These are phyloP conservation scores for Chlorella sp. DNA, from an alignment of 139 green algal genomes.

Conservation along the genomic window DNA sequence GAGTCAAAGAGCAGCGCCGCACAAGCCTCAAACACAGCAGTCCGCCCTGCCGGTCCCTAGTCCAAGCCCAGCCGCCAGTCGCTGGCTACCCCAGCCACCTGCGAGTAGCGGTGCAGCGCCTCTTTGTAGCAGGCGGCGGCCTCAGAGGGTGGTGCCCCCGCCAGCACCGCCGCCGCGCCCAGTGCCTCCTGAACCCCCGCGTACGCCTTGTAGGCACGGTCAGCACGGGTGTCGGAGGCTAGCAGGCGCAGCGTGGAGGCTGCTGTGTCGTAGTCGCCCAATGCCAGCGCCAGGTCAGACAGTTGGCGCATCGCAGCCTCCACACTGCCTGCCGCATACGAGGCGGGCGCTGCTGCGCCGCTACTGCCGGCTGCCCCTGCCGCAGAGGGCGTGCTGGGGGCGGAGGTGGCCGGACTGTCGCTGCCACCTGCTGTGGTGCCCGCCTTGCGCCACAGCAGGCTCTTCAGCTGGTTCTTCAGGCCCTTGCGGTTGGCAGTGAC, in stretches of 20 bases:
- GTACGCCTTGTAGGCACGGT: conserved; percentile 81
- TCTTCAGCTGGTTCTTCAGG: conserved; percentile 90
- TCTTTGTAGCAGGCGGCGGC: conserved; percentile 50
- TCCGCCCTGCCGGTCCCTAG: too few species aligned
- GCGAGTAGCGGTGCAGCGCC: conserved; percentile 53
- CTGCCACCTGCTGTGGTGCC: background rate
- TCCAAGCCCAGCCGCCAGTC: too few species aligned
- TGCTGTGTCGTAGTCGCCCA: conserved; percentile 87
- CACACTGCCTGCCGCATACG: conserved; percentile 39
- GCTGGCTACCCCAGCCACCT: conserved; percentile 16
- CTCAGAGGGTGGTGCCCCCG: conserved; percentile 24
- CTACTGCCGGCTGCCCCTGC: background rate
- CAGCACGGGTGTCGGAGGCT: conserved; percentile 64
- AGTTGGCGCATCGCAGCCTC: conserved; percentile 87
- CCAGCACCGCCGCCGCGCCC: conserved; percentile 50
- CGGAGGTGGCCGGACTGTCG: too few species aligned
- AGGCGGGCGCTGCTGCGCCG: background rate
- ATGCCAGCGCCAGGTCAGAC: conserved; percentile 87
- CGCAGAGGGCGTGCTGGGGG: conserved; percentile 19
- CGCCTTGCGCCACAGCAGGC: conserved; percentile 72
- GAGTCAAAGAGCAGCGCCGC: too few species aligned
- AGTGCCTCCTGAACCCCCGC: conserved; percentile 80
- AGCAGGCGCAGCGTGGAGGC: conserved; percentile 84
- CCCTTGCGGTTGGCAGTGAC: conserved; percentile 76
- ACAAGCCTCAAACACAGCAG: too few species aligned